Evolutionary conservation across 83 land plant genomes (phyloP).

Genomic region (Picea engelmannii): DNA sequence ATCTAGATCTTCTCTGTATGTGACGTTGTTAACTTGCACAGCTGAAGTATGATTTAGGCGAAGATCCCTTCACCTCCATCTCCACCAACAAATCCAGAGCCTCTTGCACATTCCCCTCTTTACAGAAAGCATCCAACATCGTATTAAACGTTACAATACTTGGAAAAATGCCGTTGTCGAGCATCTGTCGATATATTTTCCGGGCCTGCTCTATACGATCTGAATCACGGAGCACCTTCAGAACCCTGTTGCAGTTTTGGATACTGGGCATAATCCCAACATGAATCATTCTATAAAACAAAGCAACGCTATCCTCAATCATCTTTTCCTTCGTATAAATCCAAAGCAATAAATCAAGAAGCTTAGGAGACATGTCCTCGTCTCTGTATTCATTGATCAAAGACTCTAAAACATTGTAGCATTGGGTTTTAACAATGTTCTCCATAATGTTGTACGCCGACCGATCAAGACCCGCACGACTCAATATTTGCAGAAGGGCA

Average conservation of each 20-base stretch:
- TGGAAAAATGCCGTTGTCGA: conserved; percentile 9
- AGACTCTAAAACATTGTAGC: background rate
- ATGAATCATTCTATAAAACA: conserved; percentile 23
- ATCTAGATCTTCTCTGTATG: too few species aligned
- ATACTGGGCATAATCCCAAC: too few species aligned
- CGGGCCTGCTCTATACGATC: conserved; percentile 33
- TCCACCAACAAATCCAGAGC: conserved; percentile 35
- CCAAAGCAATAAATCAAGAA: conserved; percentile 8
- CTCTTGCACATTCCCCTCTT: conserved; percentile 41
- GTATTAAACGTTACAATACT: conserved; percentile 56
- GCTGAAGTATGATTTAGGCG: conserved; percentile 7
- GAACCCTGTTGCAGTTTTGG: conserved; percentile 11
- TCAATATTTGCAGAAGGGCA: too few species aligned
- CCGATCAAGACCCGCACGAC: too few species aligned
- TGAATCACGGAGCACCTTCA: conserved; percentile 42
- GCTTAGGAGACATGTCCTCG: background rate
- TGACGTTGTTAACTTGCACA: too few species aligned
- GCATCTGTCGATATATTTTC: conserved; percentile 43
- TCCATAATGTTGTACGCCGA: too few species aligned
- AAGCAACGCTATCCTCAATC: conserved; percentile 36
- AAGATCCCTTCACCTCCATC: conserved; percentile 35
- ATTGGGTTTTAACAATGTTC: too few species aligned
- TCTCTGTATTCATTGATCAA: conserved; percentile 8
- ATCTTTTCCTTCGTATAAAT: background rate
- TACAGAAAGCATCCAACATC: conserved; percentile 51